A percentile compares a stretch with the other conserved stretches of the same genome.
Evolutionary conservation across 2,329 filamentous ascomycete genomes (phyloP).

Genomic region (Hypoxylon sp.): DNA sequence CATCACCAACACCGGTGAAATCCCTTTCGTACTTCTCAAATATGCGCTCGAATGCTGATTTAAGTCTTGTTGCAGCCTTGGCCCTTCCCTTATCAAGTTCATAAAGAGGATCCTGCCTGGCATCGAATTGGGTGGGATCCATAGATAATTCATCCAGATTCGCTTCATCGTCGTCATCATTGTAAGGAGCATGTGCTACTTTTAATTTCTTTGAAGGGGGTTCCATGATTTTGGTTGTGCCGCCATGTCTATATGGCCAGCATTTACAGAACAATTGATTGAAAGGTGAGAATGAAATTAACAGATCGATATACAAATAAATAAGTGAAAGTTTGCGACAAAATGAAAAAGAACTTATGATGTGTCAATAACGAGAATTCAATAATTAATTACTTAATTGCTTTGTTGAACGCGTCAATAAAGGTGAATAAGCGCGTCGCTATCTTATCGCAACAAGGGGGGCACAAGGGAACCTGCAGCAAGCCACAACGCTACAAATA

Average conservation of each 20-base stretch:
- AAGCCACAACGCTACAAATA: too few relatives aligned
- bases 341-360: constrained; percentile 2
- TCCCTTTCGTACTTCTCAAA: constrained; percentile 88
- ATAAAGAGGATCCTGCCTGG: constrained; percentile 60
- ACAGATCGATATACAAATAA: too few relatives aligned
- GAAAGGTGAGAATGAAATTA: too few relatives aligned
- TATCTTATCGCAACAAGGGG: constrained; percentile 25
- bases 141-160: constrained; percentile 59
- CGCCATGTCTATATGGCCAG: constrained; percentile 16
- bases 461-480: too few relatives aligned
- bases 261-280: neutral
- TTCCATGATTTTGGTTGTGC: constrained; percentile 56
- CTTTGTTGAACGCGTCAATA: constrained; percentile 24
- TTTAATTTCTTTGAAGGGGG: constrained; percentile 68
- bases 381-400: too few relatives aligned
- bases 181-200: constrained; percentile 54
- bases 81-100: constrained; percentile 69
- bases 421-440: constrained; percentile 21
- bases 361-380: too few relatives aligned
- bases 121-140: constrained; percentile 57
- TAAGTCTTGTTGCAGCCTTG: constrained; percentile 75
- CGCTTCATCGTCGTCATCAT: constrained; percentile 47
- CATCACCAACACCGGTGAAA: constrained; percentile 84
- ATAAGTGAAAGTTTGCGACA: too few relatives aligned
- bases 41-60: constrained; percentile 85